phyloP scores from a whole-genome alignment of 2,329 filamentous ascomycete species.

The Zymoseptoria ardabiliae region DNA sequence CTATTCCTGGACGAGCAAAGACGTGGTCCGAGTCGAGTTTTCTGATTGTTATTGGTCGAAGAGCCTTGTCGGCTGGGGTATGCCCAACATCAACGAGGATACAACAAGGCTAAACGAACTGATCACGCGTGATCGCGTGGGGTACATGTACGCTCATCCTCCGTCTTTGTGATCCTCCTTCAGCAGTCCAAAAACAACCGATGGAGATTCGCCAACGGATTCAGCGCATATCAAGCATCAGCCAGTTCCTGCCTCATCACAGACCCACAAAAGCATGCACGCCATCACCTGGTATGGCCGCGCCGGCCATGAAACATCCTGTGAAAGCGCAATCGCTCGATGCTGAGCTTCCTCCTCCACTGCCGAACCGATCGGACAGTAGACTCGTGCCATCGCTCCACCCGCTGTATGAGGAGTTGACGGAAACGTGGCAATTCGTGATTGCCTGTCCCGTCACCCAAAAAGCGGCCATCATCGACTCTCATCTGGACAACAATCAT shows the following conservation, averaged over 20 bases:
- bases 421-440: constrained; percentile 55
- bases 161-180: neutral
- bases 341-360: neutral
- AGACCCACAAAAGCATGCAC: neutral
- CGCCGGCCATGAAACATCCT: neutral
- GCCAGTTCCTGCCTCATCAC: neutral
- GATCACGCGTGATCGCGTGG: neutral
- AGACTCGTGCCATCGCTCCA: constrained; percentile 19
- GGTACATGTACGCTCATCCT: neutral
- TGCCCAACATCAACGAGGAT: neutral
- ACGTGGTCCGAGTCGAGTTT: neutral
- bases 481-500: constrained; percentile 53
- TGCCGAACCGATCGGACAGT: neutral
- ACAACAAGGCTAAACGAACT: neutral
- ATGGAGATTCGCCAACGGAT: neutral
- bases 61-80: neutral
- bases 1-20: neutral
- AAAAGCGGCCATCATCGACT: constrained; percentile 52
- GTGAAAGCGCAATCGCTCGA: neutral
- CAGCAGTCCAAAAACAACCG: neutral
- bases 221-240: neutral
- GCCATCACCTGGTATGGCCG: neutral
- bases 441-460: constrained; percentile 47
- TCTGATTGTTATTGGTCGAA: neutral
- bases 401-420: constrained; percentile 33